Percentiles rank a stretch among this genome's conserved stretches.
Conservation (phyloP, 352 stramenopile genomes). For the Phytopythium aichiense region DNA sequence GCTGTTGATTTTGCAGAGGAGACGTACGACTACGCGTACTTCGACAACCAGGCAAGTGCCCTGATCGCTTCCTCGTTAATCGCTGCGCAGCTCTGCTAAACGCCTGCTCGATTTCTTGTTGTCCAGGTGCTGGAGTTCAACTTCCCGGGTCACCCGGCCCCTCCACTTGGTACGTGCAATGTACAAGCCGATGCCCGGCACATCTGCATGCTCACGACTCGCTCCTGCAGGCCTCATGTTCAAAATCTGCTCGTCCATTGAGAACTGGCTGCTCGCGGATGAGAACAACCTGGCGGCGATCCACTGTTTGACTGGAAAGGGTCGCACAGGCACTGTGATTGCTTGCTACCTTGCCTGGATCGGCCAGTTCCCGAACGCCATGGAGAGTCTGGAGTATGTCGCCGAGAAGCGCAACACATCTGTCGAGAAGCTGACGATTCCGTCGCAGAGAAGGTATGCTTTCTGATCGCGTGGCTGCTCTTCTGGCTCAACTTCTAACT, state of each 20-base stretch:
- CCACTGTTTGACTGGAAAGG: slow-evolving; percentile 96
- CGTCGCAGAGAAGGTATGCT: slow-evolving; percentile 89
- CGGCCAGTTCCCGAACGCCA: slow-evolving; percentile 87
- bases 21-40: slow-evolving; percentile 91
- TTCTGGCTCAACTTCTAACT: background rate
- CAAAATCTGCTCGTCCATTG: slow-evolving; percentile 96
- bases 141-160: slow-evolving; percentile 95
- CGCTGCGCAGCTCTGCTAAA: background rate
- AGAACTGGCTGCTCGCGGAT: slow-evolving; percentile 96
- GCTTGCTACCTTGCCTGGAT: slow-evolving; percentile 97
- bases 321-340: slow-evolving; percentile 92
- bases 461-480: background rate
- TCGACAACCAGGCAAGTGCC: slow-evolving; percentile 85
- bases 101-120: background rate
- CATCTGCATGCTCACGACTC: background rate
- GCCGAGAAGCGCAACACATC: slow-evolving; percentile 81
- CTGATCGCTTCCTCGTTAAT: background rate
- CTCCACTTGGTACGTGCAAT: slow-evolving; percentile 78
- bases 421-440: slow-evolving; percentile 95
- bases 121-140: slow-evolving; percentile 91
- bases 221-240: slow-evolving; percentile 82
- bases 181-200: background rate
- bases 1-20: slow-evolving; percentile 69
- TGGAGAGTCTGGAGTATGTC: slow-evolving; percentile 93
- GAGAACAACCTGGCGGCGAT: slow-evolving; percentile 94